A percentile compares a stretch with the other conserved stretches of the same genome.
These are phyloP conservation scores for Ormosia emarginata DNA, from an alignment of 306 rosid genomes.

Conservation along the genomic window DNA sequence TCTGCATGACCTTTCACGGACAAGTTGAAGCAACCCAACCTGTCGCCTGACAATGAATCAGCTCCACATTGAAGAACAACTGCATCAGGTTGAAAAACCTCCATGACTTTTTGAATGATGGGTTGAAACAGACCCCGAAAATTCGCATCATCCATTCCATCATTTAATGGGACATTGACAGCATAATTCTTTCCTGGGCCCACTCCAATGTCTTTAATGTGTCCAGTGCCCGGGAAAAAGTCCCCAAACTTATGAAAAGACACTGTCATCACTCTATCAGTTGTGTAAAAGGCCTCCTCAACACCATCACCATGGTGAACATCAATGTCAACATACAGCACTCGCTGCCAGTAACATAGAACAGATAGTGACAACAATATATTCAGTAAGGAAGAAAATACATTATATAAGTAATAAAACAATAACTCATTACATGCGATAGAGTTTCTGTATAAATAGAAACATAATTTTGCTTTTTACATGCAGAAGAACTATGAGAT, in stretches of 20 bases:
- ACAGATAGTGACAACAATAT: conserved; percentile 13
- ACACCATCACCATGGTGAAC: conserved; percentile 99
- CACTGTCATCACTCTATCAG: conserved; percentile 92
- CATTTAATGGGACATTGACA: conserved; percentile 75
- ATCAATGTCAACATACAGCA: conserved; percentile 77
- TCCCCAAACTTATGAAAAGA: conserved; percentile 90
- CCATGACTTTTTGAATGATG: conserved; percentile 75
- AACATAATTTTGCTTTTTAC: not conserved
- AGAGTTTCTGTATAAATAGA: not conserved
- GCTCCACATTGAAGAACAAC: conserved; percentile 97
- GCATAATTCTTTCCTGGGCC: conserved; percentile 84
- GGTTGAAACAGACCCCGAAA: conserved; percentile 76
- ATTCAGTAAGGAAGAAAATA: not conserved
- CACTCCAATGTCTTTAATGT: conserved; percentile 61
- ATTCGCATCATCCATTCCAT: conserved; percentile 80
- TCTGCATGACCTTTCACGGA: conserved; percentile 92
- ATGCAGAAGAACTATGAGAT: not conserved
- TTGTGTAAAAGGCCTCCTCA: conserved; percentile 95
- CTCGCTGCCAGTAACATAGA: conserved; percentile 58
- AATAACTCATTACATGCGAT: not conserved
- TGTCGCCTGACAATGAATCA: conserved; percentile 82
- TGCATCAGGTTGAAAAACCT: conserved; percentile 78
- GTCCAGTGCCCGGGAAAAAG: conserved; percentile 93
- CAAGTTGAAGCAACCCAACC: conserved; percentile 90
- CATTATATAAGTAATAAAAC: not conserved